Conservation (phyloP, 176 grass and related monocot species). For the Dactylis glomerata region DNA sequence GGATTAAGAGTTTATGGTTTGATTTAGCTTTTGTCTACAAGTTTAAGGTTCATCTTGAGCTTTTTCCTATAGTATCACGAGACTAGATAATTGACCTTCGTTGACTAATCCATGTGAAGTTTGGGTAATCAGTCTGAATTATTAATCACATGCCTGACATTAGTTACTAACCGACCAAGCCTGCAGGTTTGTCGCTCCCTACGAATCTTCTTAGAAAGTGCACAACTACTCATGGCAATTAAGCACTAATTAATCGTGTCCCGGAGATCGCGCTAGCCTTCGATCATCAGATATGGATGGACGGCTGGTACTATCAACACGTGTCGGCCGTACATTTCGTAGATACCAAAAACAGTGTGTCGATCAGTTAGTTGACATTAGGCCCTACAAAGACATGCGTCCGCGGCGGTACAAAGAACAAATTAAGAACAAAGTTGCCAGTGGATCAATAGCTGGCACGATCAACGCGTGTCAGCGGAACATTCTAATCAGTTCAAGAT, state of each 20-base stretch:
- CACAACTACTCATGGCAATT: neutral
- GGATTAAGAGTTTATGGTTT: too few species aligned
- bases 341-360: neutral
- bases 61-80: too few species aligned
- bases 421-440: neutral
- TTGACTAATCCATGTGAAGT: too few species aligned
- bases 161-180: neutral
- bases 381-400: neutral
- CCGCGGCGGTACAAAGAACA: neutral
- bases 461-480: neutral
- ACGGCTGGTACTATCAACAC: neutral
- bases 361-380: neutral
- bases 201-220: constrained; percentile 8
- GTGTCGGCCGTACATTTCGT: neutral
- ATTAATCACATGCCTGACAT: constrained; percentile 13
- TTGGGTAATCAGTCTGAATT: too few species aligned
- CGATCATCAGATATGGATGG: neutral
- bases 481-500: neutral
- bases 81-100: neutral
- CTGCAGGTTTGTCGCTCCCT: neutral
- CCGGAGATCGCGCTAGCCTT: neutral
- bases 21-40: too few species aligned
- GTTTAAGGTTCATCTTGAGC: too few species aligned
- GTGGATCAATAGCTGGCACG: neutral
- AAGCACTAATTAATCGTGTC: neutral